phyloP scores from a whole-genome alignment of 352 stramenopile species.

The Phytophthora sansomeana region DNA sequence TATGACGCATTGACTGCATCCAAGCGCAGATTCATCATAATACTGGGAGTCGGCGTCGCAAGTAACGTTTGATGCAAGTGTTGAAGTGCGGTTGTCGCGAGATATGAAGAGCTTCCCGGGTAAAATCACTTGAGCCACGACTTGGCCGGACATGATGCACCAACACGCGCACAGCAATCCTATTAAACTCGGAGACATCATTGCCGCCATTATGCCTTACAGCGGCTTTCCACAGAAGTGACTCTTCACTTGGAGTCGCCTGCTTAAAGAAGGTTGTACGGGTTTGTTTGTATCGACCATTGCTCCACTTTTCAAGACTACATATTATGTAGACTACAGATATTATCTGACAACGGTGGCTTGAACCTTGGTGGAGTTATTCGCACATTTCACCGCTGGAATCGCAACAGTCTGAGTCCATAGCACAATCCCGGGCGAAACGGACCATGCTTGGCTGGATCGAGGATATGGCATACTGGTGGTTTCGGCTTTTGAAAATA shows the following conservation, averaged over 20 bases:
- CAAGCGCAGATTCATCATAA: slow-evolving; percentile 64
- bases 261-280: too few species aligned
- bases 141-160: not conserved
- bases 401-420: slow-evolving; percentile 11
- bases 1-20: slow-evolving; percentile 58
- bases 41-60: slow-evolving; percentile 57
- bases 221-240: slow-evolving; percentile 27
- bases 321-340: too few species aligned
- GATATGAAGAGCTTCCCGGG: slow-evolving; percentile 15
- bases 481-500: slow-evolving; percentile 45
- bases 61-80: slow-evolving; percentile 13
- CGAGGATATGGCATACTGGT: slow-evolving; percentile 10
- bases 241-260: slow-evolving; percentile 41
- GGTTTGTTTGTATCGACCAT: too few species aligned
- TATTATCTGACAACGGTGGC: not conserved
- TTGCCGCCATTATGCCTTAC: not conserved
- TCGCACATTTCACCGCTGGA: slow-evolving; percentile 2
- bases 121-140: slow-evolving; percentile 25
- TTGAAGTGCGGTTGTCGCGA: slow-evolving; percentile 4
- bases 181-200: slow-evolving; percentile 7
- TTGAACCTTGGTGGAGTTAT: slow-evolving; percentile 15
- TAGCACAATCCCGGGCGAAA: slow-evolving; percentile 23
- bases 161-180: slow-evolving; percentile 13
- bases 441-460: slow-evolving; percentile 7
- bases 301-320: too few species aligned